Evolutionary conservation across 2,329 filamentous ascomycete genomes (phyloP), one percentile per base, ranked within the genome.

Genomic region (Ophiostoma piceae): DNA sequence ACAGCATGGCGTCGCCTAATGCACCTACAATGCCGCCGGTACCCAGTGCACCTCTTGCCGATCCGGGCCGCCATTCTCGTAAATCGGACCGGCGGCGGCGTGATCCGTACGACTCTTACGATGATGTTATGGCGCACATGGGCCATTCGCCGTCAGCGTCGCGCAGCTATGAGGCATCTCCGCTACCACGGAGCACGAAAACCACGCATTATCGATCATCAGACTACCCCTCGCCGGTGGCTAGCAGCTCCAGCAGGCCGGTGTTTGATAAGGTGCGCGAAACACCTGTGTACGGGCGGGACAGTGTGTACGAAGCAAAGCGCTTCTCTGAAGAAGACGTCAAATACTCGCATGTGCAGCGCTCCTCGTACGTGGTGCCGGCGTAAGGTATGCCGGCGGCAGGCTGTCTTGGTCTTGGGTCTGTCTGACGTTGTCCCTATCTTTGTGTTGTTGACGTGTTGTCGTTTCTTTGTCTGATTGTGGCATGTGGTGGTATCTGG

Each of bases 311-410:
- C 41, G 69, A 72, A 32, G 57, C 70, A 26, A 76, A 74, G 66
- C 72, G 70, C 3, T 75, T 71, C 60, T 73, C 71, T 0, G n/a
- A 68, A 2, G 71, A 74, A 8, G 74, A 75, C 32, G 54, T 75
- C 14, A 22, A 65, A 5, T 75, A 73, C 64, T 71, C 73, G 0
- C 68, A 37, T 3, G 66, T 73, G 12, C 66, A 66, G 22, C 73
- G 70, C 51, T 72, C 73, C 2, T 64, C 73, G 2, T 64, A 64
- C 62, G 62, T 65, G 19, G 62, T 65, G 19, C 35, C 6, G 7
- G 62, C 62, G 1, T 39, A 16, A 39, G 35, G 19, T 39, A 12
- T 57, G 9, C 3, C 22, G 12, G n/a, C 51, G 3, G n/a, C 51
- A 4, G 11, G 3, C 35, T 22, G 22, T 35, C 57, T 64, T 62